Base-by-base conservation (phyloP, 2,329 filamentous ascomycete genomes). In the Monilinia fructicola region DNA sequence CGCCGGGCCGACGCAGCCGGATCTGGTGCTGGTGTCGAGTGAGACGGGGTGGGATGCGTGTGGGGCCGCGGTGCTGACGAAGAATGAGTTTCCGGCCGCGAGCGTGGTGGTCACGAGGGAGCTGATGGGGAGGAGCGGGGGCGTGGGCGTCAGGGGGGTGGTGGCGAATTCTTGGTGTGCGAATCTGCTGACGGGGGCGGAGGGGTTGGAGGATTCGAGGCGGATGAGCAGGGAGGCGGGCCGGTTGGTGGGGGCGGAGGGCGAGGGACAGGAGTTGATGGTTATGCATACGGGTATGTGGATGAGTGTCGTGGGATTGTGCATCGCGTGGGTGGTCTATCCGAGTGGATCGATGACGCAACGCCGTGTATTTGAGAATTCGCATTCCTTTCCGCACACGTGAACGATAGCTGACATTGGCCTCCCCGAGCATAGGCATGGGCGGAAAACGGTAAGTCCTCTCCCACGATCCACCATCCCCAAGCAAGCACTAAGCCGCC, bases 11-110 rank as follows among this genome's bases (percentile, higher is more conserved):
- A 35, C 40, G 11, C 55, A 59, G 21, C 40, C 40, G 21, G 55
- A 59, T 26, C 46, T 59, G 26, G n/a, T 59, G n/a, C 46, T 59
- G n/a, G 56, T 48, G 31, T 23, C 21, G 4, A 48, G 56, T 4
- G 56, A 59, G 42, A 35, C 23, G 21, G 28, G 35, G 46, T 59
- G 56, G 42, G 56, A 59, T 11, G 23, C 42, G 10, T 48, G 21
- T 48, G 42, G 56, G 23, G 92, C 93, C 0, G 94, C 93, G 6
- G 93, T 98, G 53, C 97, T 97, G 81, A 99, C 95, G 64, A 95
- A 92, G 79, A 98, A 98, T 82, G 93, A 94, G 78, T 99, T 98
- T 81, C 93, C 97, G 79, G 95, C 95, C 23, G 95, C 95, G 11
- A 95, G 95, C 5, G 94, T 99, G 56, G 92, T 91, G 38, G 90